Evolutionary conservation across 768 basidiomycete species (phyloP), one percentile per base, ranked within the genome.

Genomic region (Rhizopogon rudus): DNA sequence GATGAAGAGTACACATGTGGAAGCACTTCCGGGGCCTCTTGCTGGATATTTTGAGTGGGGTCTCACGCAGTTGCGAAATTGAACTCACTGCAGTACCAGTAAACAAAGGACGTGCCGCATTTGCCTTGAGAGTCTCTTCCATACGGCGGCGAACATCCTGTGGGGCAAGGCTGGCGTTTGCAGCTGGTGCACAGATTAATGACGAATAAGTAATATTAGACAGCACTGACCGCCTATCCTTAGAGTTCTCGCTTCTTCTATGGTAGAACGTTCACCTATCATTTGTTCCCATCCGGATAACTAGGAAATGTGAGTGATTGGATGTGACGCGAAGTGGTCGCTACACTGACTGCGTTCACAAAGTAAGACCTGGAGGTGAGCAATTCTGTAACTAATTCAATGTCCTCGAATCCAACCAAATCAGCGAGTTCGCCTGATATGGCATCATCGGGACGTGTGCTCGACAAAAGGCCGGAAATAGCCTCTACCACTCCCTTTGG

Each of bases 1-100:
- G 80, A 75, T 5, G 93, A 83, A 8, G 88, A 85, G 67, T 96
- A 99, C 10, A 99, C 88, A 73, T 98, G 86, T 0, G 97, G 97
- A 16, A 91, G 79, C 39, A 81, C 66, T 65, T 91, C 86, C 3
- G 81, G 75, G 3, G 73, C 74, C 43, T 76, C 71, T 61, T 78
- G 72, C 84, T 87, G 61, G 22, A 53, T 54, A 22, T 59, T 33
- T 53, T 71, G 35, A 54, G 29, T 3, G 45, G 40, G 39, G 22
- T 7, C n/a, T 9, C 31, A 37, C 25, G 28, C 33, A 1, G 52
- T 10, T n/a, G 17, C 17, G 53, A 49, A 6, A 7, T 22, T 46
- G 10, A 43, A 63, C 74, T 61, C 56, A 88, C 89, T 44, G 80
- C 75, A 44, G 71, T 73, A 7, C 74, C 78, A 40, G 78, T 77